phyloP scores from a whole-genome alignment of 78 protist genomes.

The Dictyostelium discoideum region DNA sequence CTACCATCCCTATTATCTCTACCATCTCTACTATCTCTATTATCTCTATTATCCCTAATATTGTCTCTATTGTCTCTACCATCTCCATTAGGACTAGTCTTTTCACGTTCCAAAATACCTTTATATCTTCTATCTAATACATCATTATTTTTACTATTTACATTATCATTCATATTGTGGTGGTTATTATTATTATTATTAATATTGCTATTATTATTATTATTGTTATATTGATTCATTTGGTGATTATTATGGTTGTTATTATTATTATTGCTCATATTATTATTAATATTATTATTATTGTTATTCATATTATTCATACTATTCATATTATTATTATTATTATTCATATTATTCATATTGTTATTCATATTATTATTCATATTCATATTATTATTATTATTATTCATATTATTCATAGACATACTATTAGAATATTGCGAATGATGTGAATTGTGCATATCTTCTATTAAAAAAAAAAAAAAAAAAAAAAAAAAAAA shows the following conservation, averaged over 20 bases:
- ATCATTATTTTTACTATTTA: constrained; percentile 17
- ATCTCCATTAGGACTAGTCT: background rate
- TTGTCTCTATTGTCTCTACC: background rate
- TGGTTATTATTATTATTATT: background rate
- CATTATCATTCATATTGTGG: background rate
- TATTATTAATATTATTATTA: background rate
- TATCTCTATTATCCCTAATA: background rate
- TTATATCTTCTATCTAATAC: constrained; percentile 5
- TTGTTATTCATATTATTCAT: background rate
- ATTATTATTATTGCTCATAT: background rate
- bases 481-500: background rate
- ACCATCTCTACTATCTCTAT: background rate
- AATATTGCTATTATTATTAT: background rate
- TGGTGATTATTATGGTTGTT: background rate
- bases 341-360: background rate
- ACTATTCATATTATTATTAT: background rate
- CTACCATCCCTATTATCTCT: background rate
- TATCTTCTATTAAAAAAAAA: background rate
- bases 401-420: background rate
- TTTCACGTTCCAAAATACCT: constrained; percentile 3
- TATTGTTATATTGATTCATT: background rate
- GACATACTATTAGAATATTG: background rate
- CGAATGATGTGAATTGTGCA: background rate
- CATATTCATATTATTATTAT: background rate
- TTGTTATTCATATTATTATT: background rate